Conservation (phyloP, 352 stramenopile genomes). For the Phytophthora colocasiae region DNA sequence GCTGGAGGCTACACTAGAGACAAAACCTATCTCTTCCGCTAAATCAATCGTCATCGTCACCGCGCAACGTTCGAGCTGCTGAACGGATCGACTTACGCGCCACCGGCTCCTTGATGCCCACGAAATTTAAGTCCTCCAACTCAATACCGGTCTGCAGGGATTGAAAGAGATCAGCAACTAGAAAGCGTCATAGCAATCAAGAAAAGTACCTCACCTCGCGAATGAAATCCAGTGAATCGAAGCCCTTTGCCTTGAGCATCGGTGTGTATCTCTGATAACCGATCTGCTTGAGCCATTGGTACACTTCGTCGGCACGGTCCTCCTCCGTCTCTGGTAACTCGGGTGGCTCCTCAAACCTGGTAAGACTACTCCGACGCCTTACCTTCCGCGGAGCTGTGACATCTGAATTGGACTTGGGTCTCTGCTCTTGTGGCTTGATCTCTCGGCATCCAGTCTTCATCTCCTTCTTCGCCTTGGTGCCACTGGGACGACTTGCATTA, state of each 20-base stretch:
- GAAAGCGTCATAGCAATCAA: background rate
- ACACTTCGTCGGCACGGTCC: conserved; percentile 73
- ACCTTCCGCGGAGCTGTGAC: conserved; percentile 27
- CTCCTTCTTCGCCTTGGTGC: conserved; percentile 27
- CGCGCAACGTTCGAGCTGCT: conserved; percentile 61
- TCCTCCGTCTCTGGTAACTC: conserved; percentile 48
- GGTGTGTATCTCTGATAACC: conserved; percentile 62
- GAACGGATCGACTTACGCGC: conserved; percentile 69
- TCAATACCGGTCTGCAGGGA: conserved; percentile 78
- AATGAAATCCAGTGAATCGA: conserved; percentile 82
- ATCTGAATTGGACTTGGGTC: conserved; percentile 26
- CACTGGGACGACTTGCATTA: conserved; percentile 37
- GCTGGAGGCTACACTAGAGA: conserved; percentile 25
- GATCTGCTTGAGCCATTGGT: conserved; percentile 74
- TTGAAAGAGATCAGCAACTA: conserved; percentile 7
- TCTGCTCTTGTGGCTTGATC: conserved; percentile 24
- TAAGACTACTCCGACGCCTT: conserved; percentile 35
- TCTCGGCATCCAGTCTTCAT: conserved; percentile 15
- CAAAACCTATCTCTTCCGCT: conserved; percentile 19
- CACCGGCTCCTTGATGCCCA: conserved; percentile 75
- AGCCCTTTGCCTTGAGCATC: conserved; percentile 83
- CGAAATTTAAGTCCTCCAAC: conserved; percentile 87
- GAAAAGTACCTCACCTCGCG: conserved; percentile 66
- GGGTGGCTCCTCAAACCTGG: conserved; percentile 37
- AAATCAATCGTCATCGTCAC: conserved; percentile 50